Evolutionary conservation across 1,284 basidiomycete genomes (phyloP), one percentile per base, ranked within the genome.

Genomic region (Cutaneotrichosporon sp.): DNA sequence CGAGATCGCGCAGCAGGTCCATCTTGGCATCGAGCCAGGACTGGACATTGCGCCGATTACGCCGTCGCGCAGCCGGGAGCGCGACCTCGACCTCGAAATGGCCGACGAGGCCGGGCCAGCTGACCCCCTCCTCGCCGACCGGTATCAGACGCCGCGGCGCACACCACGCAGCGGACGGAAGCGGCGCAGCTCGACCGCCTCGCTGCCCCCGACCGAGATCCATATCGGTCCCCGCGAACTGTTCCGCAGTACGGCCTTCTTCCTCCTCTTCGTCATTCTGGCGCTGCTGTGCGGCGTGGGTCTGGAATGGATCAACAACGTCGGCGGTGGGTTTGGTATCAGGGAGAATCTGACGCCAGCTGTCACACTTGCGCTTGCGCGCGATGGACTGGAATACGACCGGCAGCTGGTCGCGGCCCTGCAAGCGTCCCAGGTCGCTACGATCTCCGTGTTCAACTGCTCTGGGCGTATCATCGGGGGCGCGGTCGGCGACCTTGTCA

Each of bases 231-330:
- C 70, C 1, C 43, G 57, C 10, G 61, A 68, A 16, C 52, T 69
- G 10, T 46, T 68, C 31, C 42, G 63, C 46, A 72, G 76, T n/a
- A 37, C 66, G 3, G 86, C 91, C 70, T 93, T 92, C 63, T 84
- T 84, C 79, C 67, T 91, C 5, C 69, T 92, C 17, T 88, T 87
- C 58, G 59, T 66, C 1, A 83, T 89, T 45, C 79, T 89, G 46
- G 82, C 84, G 0, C 75, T 90, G 41, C 74, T 94, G 54, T 85
- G 84, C 55, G 92, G 92, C 12, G 90, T 87, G 2, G 91, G 92
- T 0, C 63, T 97, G 27, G 89, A 92, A 84, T 93, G 88, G 65
- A 96, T 96, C 76, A 94, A 94, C 75, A 97, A 97, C 62, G 90
- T 90, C 20, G 91, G 91, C 22, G 38, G 58, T 60, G 27, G 49